phyloP scores from a whole-genome alignment of 768 basidiomycete species.

The Lentinula sp. region DNA sequence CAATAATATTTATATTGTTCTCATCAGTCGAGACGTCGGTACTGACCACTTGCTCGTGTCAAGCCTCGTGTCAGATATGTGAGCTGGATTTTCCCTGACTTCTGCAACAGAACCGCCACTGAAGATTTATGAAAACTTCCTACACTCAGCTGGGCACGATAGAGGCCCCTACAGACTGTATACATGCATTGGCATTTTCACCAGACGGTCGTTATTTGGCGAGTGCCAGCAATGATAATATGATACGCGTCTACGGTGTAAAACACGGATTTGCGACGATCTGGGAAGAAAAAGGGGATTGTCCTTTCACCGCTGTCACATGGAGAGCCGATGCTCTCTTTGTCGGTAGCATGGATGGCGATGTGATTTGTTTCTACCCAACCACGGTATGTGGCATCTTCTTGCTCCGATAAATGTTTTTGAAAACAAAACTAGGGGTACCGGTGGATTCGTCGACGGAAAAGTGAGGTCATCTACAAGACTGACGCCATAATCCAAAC shows the following conservation, averaged over 20 bases:
- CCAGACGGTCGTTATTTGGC: background rate
- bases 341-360: background rate
- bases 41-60: too few relatives aligned
- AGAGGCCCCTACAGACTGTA: background rate
- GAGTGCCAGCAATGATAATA: background rate
- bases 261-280: background rate
- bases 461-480: background rate
- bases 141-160: background rate
- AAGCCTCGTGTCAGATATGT: background rate
- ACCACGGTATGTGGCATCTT: too few relatives aligned
- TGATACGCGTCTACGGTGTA: background rate
- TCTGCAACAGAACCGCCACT: background rate
- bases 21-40: too few relatives aligned
- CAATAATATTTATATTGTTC: too few relatives aligned
- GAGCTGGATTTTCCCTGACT: background rate
- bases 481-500: background rate
- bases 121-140: background rate
- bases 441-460: background rate
- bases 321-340: background rate
- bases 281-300: background rate
- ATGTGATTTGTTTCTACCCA: background rate
- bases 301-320: background rate
- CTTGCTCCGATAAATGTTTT: background rate
- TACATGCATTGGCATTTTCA: background rate
- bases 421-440: background rate